Evolutionary conservation across 2,329 filamentous ascomycete species (phyloP).

Genomic region (Penicillium sumatraense): DNA sequence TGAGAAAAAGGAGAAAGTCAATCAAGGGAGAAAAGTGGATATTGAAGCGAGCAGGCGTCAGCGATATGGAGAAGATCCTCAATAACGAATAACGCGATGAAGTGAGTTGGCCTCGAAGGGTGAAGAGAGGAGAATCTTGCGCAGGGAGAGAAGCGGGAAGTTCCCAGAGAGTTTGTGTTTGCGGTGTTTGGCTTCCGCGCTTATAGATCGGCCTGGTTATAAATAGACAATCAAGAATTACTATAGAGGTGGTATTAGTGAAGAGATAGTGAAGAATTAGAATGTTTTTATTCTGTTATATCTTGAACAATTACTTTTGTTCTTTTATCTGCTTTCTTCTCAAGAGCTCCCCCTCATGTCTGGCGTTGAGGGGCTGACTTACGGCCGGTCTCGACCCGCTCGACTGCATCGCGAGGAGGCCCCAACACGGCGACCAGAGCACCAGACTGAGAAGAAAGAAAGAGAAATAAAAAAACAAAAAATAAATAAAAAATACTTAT

Average conservation of each 20-base stretch:
- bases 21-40: conserved; percentile 28
- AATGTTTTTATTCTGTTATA: no score
- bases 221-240: not conserved
- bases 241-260: no score
- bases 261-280: no score
- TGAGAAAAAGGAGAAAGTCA: conserved; percentile 9
- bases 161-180: conserved; percentile 28
- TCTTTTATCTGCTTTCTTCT: not conserved
- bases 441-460: conserved; percentile 2
- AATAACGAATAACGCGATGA: conserved; percentile 15
- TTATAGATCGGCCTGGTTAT: conserved; percentile 22
- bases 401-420: conserved; percentile 1
- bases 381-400: conserved; percentile 21
- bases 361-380: conserved; percentile 17
- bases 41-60: conserved; percentile 10
- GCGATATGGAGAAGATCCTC: conserved; percentile 13
- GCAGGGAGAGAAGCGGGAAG: conserved; percentile 29
- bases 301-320: not conserved
- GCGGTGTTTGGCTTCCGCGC: conserved; percentile 27
- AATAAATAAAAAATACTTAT: no score
- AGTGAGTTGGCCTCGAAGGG: conserved; percentile 12
- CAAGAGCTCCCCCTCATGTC: conserved; percentile 1
- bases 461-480: no score
- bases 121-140: conserved; percentile 30
- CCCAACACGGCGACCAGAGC: conserved; percentile 4